Percentiles rank a stretch among this genome's conserved stretches.
Evolutionary conservation across 192 early-diverging fungal genomes (phyloP).

Genomic region (Coemansia sp.): DNA sequence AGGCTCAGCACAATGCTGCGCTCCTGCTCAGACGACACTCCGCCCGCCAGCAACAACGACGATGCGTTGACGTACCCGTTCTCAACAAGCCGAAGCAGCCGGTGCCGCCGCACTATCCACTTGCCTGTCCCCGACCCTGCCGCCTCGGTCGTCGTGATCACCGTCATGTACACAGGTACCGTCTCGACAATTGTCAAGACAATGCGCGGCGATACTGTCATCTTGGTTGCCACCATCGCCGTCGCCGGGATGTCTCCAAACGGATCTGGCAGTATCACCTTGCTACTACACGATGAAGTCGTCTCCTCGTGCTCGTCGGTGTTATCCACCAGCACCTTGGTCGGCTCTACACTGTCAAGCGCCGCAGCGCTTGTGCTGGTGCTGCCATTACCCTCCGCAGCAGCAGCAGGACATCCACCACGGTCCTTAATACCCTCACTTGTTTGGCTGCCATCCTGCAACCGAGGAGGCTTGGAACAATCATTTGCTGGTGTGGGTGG

Average conservation of each 20-base stretch:
- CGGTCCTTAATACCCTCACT: not conserved
- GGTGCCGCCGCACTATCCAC: conserved; percentile 55
- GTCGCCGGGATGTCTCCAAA: conserved; percentile 44
- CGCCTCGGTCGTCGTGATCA: conserved; percentile 44
- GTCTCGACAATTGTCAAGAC: conserved; percentile 54
- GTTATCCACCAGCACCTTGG: conserved; percentile 26
- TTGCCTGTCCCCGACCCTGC: conserved; percentile 36
- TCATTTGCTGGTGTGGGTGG: not conserved
- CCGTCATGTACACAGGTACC: conserved; percentile 53
- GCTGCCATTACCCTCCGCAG: not conserved
- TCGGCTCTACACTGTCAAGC: conserved; percentile 43
- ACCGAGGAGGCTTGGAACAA: not conserved
- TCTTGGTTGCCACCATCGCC: conserved; percentile 47
- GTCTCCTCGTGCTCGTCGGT: conserved; percentile 40
- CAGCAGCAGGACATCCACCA: not conserved
- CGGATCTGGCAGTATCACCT: conserved; percentile 43
- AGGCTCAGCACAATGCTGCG: conserved; percentile 81
- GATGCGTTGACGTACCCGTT: conserved; percentile 86
- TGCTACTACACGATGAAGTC: conserved; percentile 10
- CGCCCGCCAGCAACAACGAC: conserved; percentile 80
- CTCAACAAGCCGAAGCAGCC: conserved; percentile 77
- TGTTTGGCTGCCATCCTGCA: not conserved
- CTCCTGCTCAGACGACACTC: conserved; percentile 79
- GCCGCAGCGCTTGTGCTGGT: not conserved
- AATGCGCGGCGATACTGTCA: conserved; percentile 42